Base-by-base conservation (phyloP, 495 filamentous ascomycete species). In the Daldinia decipiens region DNA sequence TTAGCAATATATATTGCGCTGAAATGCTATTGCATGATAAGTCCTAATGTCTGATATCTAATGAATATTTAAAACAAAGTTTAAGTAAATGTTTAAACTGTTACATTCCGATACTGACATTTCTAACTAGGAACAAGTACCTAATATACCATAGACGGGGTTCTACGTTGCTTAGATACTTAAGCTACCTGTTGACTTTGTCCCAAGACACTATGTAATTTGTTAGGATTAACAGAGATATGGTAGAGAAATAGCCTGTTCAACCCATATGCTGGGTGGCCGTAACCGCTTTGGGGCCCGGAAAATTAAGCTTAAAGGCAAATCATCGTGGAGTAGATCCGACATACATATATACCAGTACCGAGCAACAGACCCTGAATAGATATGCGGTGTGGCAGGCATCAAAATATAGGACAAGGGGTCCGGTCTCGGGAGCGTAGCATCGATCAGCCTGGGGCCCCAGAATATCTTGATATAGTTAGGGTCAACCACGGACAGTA, bases 1-100 rank as follows among this genome's bases (percentile, higher is more conserved):
- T 65, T 68, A 68, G 24, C 60, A 73, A 65, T 62, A 73, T 61
- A 56, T 53, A 58, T 56, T 62, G 61, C 61, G 62, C 60, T n/a
- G 66, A 64, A 31, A 43, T 43, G 55, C 40, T 38, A 43, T 29
- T 34, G 54, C 54, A 38, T 34, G 32, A 38, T 17, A 57, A 17
- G 34, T 57, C 34, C 8, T 57, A 55, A 55, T 57, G 31, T 38
- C n/a, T 57, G 19, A n/a, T 39, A 38, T 57, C 54, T 55, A 55
- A 34, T 55, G 54, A 53, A 24, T 53, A 53, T 31, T 24, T 24
- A 47, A 24, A 6, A 47, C 11, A 13, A 21, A 4, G 7, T 24
- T 24, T 6, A 47, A 47, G 43, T 47, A 47, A 24, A 47, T 47
- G 21, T 47, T 24, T 11, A 4, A 47, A 47, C 19, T 47, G 8